Evolutionary conservation across 805 yeast genomes (phyloP), one percentile per base, ranked within the genome.

Genomic region (Yamadazyma takamatsuzukensis): DNA sequence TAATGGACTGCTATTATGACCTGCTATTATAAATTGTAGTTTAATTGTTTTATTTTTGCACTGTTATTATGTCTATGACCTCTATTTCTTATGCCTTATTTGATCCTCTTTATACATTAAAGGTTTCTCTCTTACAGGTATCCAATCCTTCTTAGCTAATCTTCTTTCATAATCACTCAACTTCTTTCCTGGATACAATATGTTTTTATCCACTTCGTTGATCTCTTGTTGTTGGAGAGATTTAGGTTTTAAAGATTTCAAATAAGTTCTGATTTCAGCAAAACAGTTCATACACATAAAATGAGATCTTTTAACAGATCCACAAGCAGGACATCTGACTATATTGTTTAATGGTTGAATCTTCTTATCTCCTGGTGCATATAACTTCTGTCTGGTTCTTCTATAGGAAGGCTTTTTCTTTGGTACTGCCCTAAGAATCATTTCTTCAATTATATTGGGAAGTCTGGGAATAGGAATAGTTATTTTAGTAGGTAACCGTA

Each of bases 301-400:
- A 59, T 93, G 95, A 2, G 93, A 78, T 52, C 96, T 74, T 63
- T 90, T 93, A 48, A 77, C 82, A 41, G 84, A 82, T 27, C 98
- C 98, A 64, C 98, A 90, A 0, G 96, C 82, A 3, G 97, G 97
- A 56, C 98, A 90, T 56, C 95, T 76, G 41, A 83, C 86, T 50
- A 93, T 67, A 53, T 85, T 81, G 35, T 79, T 74, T 43, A 84
- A 70, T 31, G 80, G 79, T 55, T 84, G 78, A 45, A 85, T 66
- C 47, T 88, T 93, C 56, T 87, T 90, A 37, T 77, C 72, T 8
- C 85, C 94, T 4, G 90, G 86, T 6, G 87, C 88, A 44, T 85
- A 76, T 46, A 83, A 77, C 63, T 89, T 78, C 54, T 76, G 81
- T 59, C 97, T 80, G 51, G 85, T 83, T 59, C 86, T 84, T 64